These are phyloP conservation scores for Ciborinia camelliae DNA, from an alignment of 2,329 filamentous ascomycete genomes.

Conservation along the genomic window DNA sequence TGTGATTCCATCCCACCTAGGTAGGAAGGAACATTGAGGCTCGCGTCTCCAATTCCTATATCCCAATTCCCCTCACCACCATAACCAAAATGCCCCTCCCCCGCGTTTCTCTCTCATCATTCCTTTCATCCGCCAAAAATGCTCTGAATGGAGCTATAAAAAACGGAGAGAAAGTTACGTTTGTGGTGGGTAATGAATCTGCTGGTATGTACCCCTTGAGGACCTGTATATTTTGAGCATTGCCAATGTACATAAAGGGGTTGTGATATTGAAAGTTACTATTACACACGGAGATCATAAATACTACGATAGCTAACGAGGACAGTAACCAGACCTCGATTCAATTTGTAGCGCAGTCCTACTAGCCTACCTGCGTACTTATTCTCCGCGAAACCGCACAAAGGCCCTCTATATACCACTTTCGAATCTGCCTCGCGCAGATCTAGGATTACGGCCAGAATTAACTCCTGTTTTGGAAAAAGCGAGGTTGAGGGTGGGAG, in stretches of 20 bases:
- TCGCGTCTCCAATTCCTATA: not conserved
- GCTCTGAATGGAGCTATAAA: constrained; percentile 46
- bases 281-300: not conserved
- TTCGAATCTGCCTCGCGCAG: constrained; percentile 64
- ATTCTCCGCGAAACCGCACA: constrained; percentile 43
- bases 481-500: constrained; percentile 54
- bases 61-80: not conserved
- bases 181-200: constrained; percentile 67
- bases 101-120: constrained; percentile 46
- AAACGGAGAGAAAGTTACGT: constrained; percentile 49
- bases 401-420: constrained; percentile 64
- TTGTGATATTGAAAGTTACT: not conserved
- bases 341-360: constrained; percentile 72
- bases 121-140: constrained; percentile 50
- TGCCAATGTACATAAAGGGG: not conserved
- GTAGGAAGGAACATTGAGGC: not conserved
- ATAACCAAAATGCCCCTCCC: constrained; percentile 31
- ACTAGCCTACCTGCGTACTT: constrained; percentile 69
- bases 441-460: constrained; percentile 70
- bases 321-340: constrained; percentile 62
- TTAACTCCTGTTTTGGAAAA: constrained; percentile 61
- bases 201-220: constrained; percentile 50
- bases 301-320: not conserved
- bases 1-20: no score
- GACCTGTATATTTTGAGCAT: no score